These are phyloP conservation scores for Moricandia arvensis DNA, from an alignment of 345 rosid species.

Conservation along the genomic window DNA sequence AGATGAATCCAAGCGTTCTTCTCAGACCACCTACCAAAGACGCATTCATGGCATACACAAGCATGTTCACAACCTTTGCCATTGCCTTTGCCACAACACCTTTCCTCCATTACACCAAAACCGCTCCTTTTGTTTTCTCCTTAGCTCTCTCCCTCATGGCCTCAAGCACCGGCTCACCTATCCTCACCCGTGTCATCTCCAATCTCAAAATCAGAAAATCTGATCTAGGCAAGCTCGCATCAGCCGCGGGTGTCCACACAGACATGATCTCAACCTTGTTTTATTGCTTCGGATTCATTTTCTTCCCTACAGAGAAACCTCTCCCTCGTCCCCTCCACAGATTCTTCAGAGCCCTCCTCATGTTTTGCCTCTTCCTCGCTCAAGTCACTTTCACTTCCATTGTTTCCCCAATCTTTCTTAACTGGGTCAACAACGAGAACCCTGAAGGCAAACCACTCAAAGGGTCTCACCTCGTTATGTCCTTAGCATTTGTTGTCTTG, in stretches of 20 bases:
- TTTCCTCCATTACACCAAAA: slow-evolving; percentile 45
- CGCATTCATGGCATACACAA: slow-evolving; percentile 77
- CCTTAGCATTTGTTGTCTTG: slow-evolving; percentile 71
- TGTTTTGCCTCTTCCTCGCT: slow-evolving; percentile 50
- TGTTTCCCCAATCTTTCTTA: slow-evolving; percentile 68
- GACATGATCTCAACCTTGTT: slow-evolving; percentile 71
- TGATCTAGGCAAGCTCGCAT: slow-evolving; percentile 79
- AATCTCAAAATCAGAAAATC: slow-evolving; percentile 87
- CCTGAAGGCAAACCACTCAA: slow-evolving; percentile 94
- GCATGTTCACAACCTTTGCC: slow-evolving; percentile 63
- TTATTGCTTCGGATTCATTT: slow-evolving; percentile 52
- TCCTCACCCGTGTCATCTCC: slow-evolving; percentile 78
- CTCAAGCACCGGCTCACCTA: slow-evolving; percentile 76
- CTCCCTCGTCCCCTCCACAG: slow-evolving; percentile 18
- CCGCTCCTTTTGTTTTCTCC: slow-evolving; percentile 37
- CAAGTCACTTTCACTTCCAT: slow-evolving; percentile 68
- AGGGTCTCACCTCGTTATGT: slow-evolving; percentile 87
- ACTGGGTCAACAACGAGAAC: slow-evolving; percentile 93
- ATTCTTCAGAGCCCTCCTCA: slow-evolving; percentile 35
- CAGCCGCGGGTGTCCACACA: slow-evolving; percentile 71
- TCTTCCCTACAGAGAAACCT: slow-evolving; percentile 33
- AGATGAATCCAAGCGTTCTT: slow-evolving; percentile 84
- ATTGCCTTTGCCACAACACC: slow-evolving; percentile 51
- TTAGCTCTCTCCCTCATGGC: slow-evolving; percentile 56
- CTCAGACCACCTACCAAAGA: slow-evolving; percentile 63